phyloP scores from a whole-genome alignment of 2,329 filamentous ascomycete genomes.

The Alternaria sp. region DNA sequence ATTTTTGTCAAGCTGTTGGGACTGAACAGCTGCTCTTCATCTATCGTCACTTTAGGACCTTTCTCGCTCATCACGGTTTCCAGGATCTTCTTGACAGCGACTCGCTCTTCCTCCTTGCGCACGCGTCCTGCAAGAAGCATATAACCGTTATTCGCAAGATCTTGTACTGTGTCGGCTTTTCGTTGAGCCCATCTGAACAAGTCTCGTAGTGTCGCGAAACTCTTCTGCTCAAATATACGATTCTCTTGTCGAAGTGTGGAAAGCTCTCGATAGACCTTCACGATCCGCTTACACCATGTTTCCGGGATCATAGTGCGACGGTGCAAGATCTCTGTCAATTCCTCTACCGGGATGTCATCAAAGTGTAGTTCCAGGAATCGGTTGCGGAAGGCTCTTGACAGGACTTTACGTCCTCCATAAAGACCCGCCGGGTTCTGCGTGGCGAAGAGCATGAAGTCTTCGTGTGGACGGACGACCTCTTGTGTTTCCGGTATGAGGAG shows the following conservation, averaged over 20 bases:
- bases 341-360: conserved; percentile 95
- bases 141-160: conserved; percentile 90
- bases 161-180: conserved; percentile 82
- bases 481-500: conserved; percentile 96
- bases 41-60: conserved; percentile 71
- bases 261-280: conserved; percentile 91
- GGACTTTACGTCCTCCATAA: conserved; percentile 91
- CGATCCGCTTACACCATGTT: conserved; percentile 89
- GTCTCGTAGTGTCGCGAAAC: conserved; percentile 95
- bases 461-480: conserved; percentile 88
- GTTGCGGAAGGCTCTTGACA: conserved; percentile 95
- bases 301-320: conserved; percentile 88
- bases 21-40: conserved; percentile 77
- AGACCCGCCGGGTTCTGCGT: conserved; percentile 96
- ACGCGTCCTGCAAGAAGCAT: conserved; percentile 97
- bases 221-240: conserved; percentile 94
- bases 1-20: conserved; percentile 49
- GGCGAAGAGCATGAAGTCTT: conserved; percentile 97
- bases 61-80: conserved; percentile 80
- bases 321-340: conserved; percentile 90
- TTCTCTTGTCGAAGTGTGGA: conserved; percentile 89
- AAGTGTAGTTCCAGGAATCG: conserved; percentile 97
- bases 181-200: conserved; percentile 94
- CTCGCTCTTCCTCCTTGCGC: conserved; percentile 84
- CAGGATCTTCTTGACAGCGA: conserved; percentile 85